Evolutionary conservation across 257 asterid genomes (phyloP), one percentile per base, ranked within the genome.

Genomic region (Penstemon eatonii): DNA sequence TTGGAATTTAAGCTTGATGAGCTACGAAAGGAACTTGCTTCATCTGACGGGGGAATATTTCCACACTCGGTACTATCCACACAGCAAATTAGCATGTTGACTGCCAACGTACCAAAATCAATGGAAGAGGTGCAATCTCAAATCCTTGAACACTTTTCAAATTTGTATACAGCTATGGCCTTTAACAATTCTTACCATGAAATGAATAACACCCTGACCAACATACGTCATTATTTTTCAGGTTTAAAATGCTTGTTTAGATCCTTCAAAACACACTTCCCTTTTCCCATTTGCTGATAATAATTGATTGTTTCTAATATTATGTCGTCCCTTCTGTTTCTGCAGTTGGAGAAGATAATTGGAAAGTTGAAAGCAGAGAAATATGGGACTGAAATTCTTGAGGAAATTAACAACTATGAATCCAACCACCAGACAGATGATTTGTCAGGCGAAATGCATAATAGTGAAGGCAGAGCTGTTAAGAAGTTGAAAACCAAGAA

Each of bases 1-100:
- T 67, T 93, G 83, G 88, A 84, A 72, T 72, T 71, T 63, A 88
- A 80, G 82, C 94, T 93, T 25, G 96, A 88, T 43, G 90, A 90
- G 87, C 87, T 93, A 68, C 89, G 97, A 50, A 93, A 85, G 75
- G 95, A 88, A 71, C 86, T 90, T 55, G 92, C 96, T 56, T 81
- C 84, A 8, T 73, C 70, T 47, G 88, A 90, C 55, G 98, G 97
- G n/a, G 87, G 90, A 55, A 81, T 90, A 85, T 90, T 93, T 73
- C 97, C 98, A 63, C 95, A 90, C 73, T 88, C 96, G 5, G 89
- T 93, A 19, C 73, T 93, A 70, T 90, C 99, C 69, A 84, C 97
- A 11, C 96, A 88, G 72, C 99, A 88, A 75, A 85, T 93, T 39
- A 76, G 78, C 81, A 47, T 57, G 68, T 69, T 90, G 70, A 81